Conservation (phyloP, 2,329 filamentous ascomycete species). For the Aureobasidium sp. region DNA sequence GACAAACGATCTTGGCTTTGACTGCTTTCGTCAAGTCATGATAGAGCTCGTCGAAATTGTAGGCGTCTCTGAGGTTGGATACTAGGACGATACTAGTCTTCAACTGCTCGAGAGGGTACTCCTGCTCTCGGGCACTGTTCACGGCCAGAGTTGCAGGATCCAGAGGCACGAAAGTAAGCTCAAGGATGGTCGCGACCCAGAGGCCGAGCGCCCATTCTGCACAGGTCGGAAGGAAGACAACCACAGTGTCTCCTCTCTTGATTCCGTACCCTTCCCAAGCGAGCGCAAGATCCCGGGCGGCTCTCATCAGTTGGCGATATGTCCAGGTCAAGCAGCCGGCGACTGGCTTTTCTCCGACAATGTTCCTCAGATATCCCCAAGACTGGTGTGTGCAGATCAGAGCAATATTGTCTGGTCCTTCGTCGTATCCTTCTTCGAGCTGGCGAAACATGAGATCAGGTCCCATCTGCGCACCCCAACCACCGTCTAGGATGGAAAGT, state of each 20-base stretch:
- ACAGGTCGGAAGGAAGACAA: background rate
- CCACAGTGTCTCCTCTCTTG: background rate
- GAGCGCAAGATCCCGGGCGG: background rate
- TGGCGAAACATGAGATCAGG: background rate
- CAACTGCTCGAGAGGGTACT: background rate
- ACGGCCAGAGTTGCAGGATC: background rate
- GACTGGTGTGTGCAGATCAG: slow-evolving; percentile 7
- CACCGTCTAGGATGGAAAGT: background rate
- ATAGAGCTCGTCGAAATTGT: background rate
- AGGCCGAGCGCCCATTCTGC: background rate
- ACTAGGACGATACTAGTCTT: background rate
- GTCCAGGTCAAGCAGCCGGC: slow-evolving; percentile 1
- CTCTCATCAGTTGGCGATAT: slow-evolving; percentile 3
- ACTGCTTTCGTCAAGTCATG: background rate
- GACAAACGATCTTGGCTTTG: background rate
- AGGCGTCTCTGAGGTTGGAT: background rate
- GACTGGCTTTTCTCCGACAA: background rate
- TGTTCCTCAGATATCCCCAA: background rate
- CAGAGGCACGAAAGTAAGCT: background rate
- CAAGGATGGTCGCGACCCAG: background rate
- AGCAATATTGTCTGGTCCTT: background rate
- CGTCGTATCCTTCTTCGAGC: background rate
- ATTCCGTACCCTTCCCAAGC: background rate
- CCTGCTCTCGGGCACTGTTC: background rate
- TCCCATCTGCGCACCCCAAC: background rate